These are phyloP conservation scores for Immersiella caudata DNA, from an alignment of 495 filamentous ascomycete genomes.

Conservation along the genomic window DNA sequence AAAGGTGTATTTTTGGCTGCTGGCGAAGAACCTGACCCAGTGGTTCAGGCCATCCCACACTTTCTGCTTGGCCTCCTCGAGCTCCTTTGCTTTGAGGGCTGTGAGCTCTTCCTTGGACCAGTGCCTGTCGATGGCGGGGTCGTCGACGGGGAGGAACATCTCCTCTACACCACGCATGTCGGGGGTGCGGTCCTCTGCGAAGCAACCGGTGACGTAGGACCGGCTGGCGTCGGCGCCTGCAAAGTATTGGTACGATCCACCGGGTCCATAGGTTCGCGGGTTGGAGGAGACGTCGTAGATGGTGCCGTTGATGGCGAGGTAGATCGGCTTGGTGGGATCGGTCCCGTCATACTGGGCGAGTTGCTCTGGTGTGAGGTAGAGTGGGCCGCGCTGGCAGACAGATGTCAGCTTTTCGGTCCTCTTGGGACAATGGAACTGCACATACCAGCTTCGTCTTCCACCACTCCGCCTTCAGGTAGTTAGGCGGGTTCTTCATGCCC, in stretches of 20 bases:
- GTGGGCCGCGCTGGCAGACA: constrained; percentile 38
- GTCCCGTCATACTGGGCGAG: constrained; percentile 78
- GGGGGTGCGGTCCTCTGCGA: constrained; percentile 76
- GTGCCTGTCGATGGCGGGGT: constrained; percentile 55
- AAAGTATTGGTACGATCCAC: constrained; percentile 87
- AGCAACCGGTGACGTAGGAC: constrained; percentile 96
- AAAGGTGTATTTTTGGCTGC: constrained; percentile 71
- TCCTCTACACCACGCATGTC: constrained; percentile 86
- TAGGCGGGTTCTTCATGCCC: constrained; percentile 63
- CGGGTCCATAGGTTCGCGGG: constrained; percentile 79
- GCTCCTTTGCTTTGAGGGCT: constrained; percentile 57
- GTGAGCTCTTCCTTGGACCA: constrained; percentile 57
- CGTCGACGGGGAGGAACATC: constrained; percentile 81
- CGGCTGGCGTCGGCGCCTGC: constrained; percentile 84
- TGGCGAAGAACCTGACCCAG: constrained; percentile 77
- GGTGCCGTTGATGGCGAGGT: constrained; percentile 88
- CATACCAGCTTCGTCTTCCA: constrained; percentile 66
- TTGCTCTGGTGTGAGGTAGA: constrained; percentile 70
- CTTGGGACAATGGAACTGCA: constrained; percentile 15
- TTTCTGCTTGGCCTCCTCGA: constrained; percentile 53
- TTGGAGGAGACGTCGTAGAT: constrained; percentile 91
- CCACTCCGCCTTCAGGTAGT: constrained; percentile 63
- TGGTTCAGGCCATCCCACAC: constrained; percentile 61
- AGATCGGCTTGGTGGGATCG: constrained; percentile 75
- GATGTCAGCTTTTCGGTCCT: constrained; percentile 13